Evolutionary conservation across 2,329 filamentous ascomycete genomes (phyloP).

Genomic region (Bimuria novae-zelandiae): DNA sequence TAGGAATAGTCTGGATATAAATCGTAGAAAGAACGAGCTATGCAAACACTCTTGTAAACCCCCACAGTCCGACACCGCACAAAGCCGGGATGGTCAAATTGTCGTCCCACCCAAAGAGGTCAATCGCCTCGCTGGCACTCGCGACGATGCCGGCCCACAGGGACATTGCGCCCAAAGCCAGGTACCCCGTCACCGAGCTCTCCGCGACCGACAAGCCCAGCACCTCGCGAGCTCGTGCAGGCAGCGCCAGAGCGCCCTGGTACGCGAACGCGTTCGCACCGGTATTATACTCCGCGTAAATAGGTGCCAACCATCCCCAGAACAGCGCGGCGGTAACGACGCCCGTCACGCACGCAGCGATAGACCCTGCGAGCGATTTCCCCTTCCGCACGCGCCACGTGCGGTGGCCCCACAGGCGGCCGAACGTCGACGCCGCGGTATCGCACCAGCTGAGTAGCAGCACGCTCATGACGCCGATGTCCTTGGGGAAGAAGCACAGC

Average conservation of each 20-base stretch:
- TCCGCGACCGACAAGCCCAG: slow-evolving; percentile 65
- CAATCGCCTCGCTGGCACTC: slow-evolving; percentile 85
- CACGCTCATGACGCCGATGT: slow-evolving; percentile 86
- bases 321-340: slow-evolving; percentile 82
- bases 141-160: slow-evolving; percentile 87
- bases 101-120: slow-evolving; percentile 94
- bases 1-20: background rate
- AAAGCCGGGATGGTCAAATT: slow-evolving; percentile 95
- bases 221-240: slow-evolving; percentile 59
- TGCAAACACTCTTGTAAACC: slow-evolving; percentile 86
- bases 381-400: slow-evolving; percentile 83
- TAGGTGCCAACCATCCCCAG: slow-evolving; percentile 82
- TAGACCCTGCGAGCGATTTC: slow-evolving; percentile 88
- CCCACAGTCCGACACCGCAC: slow-evolving; percentile 86
- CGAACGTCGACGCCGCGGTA: slow-evolving; percentile 93
- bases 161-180: slow-evolving; percentile 80
- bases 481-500: slow-evolving; percentile 87
- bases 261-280: slow-evolving; percentile 75
- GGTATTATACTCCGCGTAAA: slow-evolving; percentile 38
- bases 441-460: slow-evolving; percentile 97
- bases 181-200: slow-evolving; percentile 67
- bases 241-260: slow-evolving; percentile 74
- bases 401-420: slow-evolving; percentile 84
- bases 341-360: slow-evolving; percentile 82
- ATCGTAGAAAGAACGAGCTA: slow-evolving; percentile 10